Base-by-base conservation (phyloP, 2,329 filamentous ascomycete genomes). In the Diaporthe vaccinii region DNA sequence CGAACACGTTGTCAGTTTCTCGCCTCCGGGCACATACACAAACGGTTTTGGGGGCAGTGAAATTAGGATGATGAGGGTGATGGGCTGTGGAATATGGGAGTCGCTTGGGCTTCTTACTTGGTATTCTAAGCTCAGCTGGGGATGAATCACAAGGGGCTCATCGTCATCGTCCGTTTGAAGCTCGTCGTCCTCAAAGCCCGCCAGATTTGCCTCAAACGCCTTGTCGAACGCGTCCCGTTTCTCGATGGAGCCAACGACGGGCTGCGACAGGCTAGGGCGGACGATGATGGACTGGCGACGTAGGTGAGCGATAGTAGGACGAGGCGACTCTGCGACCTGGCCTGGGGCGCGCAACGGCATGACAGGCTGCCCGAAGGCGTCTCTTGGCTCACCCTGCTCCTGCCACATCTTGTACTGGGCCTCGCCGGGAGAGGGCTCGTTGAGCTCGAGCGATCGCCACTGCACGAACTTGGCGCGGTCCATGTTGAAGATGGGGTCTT, bases 401-500 rank as follows among this genome's bases (percentile, higher is more conserved):
- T 61, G 34, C 70, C 53, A 67, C 17, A 41, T 10, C 17, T 71
- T 36, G 20, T 75, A 69, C 17, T 25, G 31, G 10, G 51, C 41
- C 31, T 68, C 78, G 0, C 78, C 79, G 0, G 78, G 79, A 14
- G 77, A 76, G 20, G 76, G 76, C 25, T 82, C 73, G 69, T 81
- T 67, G 25, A 80, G 75, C 1, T 78, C 76, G 55, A 82, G 71
- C 15, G 77, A 77, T 10, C 78, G 77, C 58, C 81, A 80, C 20
- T 79, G 77, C 61, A 78, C 78, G 58, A 80, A 73, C 41, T 55
- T 41, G 28, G 79, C 67, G 39, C 82, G 78, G 25, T 77, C 77
- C 4, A 75, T 75, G 69, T 82, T 79, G 72, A 80, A 83, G 28
- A 78, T 46, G 15, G 80, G 74, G 44, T 78, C 77, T 1, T 78